phyloP scores from a whole-genome alignment of 2,329 filamentous ascomycete species.

The Aspergillus flavus region DNA sequence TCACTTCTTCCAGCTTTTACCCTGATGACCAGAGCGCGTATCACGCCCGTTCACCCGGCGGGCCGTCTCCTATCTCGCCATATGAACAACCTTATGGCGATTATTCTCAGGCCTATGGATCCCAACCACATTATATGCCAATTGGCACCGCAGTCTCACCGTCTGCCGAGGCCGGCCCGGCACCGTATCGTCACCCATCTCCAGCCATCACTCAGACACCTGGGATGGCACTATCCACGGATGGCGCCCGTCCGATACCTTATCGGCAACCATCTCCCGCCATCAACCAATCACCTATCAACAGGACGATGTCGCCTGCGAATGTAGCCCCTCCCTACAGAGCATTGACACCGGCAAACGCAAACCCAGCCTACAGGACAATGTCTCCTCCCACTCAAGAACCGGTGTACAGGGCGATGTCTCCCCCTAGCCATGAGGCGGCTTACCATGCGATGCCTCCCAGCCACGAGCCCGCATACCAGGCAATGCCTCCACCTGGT shows the following conservation, averaged over 20 bases:
- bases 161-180: conserved; percentile 8
- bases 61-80: conserved; percentile 20
- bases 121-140: conserved; percentile 26
- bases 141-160: conserved; percentile 26
- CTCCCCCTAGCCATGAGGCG: conserved; percentile 9
- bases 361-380: neutral
- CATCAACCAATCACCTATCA: conserved; percentile 9
- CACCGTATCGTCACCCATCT: conserved; percentile 30
- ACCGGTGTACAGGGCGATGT: conserved; percentile 21
- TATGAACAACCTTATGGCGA: conserved; percentile 30
- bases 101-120: conserved; percentile 27
- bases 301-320: conserved; percentile 3
- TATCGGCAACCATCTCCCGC: conserved; percentile 26
- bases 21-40: conserved; percentile 23
- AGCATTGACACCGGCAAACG: conserved; percentile 4
- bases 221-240: conserved; percentile 6
- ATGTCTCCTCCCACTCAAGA: conserved; percentile 9
- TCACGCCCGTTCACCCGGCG: conserved; percentile 19
- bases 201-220: conserved; percentile 16
- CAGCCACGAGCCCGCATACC: neutral
- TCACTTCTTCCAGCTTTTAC: conserved; percentile 14
- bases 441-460: neutral
- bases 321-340: neutral
- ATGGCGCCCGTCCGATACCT: conserved; percentile 20
- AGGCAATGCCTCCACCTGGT: conserved; percentile 1